phyloP scores from a whole-genome alignment of 2,329 filamentous ascomycete genomes.

The Cordyceps pruinosa region DNA sequence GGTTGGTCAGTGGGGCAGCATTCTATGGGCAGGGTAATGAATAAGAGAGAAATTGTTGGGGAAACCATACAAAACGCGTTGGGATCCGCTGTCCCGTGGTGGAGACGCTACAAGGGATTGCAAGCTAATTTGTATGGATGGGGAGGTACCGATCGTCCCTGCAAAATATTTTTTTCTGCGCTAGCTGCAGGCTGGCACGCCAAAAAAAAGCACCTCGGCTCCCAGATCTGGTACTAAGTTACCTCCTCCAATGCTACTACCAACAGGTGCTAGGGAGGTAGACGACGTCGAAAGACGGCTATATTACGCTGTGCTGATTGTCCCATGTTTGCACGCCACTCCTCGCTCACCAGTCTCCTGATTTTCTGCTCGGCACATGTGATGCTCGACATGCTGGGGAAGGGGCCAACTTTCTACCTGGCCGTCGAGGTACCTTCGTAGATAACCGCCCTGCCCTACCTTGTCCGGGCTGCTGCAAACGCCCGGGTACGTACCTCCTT shows the following conservation, averaged over 20 bases:
- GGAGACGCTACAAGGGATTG: background rate
- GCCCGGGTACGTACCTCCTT: background rate
- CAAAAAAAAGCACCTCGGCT: slow-evolving; percentile 10
- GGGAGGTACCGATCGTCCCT: background rate
- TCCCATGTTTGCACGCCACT: background rate
- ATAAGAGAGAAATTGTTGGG: slow-evolving; percentile 9
- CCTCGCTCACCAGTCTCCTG: background rate
- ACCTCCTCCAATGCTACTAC: background rate
- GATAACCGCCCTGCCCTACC: background rate
- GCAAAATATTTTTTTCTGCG: background rate
- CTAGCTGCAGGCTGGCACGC: background rate
- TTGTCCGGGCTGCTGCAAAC: background rate
- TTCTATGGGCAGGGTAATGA: slow-evolving; percentile 1
- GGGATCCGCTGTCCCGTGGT: slow-evolving; percentile 7
- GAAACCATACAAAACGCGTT: slow-evolving; percentile 4
- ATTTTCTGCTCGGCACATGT: slow-evolving; percentile 1
- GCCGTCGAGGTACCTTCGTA: background rate
- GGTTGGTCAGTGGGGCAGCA: too few species aligned
- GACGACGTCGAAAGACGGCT: background rate
- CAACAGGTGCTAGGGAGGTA: background rate
- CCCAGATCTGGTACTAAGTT: slow-evolving; percentile 5
- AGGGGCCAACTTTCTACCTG: background rate
- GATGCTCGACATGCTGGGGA: background rate
- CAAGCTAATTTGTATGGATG: background rate
- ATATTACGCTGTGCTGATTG: background rate